Conservation (phyloP, 2,329 filamentous ascomycete genomes). For the Botrytis cinerea region DNA sequence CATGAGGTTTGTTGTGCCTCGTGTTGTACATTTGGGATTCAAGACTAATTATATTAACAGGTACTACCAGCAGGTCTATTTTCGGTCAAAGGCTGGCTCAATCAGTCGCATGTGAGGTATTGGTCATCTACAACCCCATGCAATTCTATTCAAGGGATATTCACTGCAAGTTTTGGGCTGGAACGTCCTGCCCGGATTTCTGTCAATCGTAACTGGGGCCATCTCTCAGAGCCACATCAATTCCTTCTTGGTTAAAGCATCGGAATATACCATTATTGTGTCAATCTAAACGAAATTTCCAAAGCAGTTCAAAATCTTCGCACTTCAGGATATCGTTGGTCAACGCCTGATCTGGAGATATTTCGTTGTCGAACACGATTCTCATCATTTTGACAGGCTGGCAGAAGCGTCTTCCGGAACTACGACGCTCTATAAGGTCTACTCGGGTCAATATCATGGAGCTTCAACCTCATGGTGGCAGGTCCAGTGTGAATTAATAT, state of each 20-base stretch:
- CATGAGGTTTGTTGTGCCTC: not conserved
- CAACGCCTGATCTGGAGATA: not conserved
- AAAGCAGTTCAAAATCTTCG: too few species aligned
- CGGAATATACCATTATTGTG: not conserved
- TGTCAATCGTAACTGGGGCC: not conserved
- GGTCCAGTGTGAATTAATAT: not conserved
- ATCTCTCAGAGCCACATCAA: not conserved
- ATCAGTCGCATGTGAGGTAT: not conserved
- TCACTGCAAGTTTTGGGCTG: not conserved
- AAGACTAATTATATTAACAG: not conserved
- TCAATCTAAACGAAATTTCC: not conserved
- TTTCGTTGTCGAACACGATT: not conserved
- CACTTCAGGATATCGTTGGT: not conserved
- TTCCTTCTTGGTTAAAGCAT: not conserved
- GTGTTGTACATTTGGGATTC: not conserved
- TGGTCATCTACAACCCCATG: too few species aligned
- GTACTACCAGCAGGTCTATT: too few species aligned
- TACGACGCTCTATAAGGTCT: not conserved
- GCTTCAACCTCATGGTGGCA: not conserved
- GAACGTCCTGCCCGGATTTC: not conserved
- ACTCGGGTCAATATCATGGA: not conserved
- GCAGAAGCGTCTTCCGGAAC: not conserved
- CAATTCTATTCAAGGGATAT: not conserved
- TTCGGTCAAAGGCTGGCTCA: not conserved
- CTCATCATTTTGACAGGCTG: not conserved